Evolutionary conservation across 2,329 filamentous ascomycete genomes (phyloP).

Genomic region (Epichloe festucae): DNA sequence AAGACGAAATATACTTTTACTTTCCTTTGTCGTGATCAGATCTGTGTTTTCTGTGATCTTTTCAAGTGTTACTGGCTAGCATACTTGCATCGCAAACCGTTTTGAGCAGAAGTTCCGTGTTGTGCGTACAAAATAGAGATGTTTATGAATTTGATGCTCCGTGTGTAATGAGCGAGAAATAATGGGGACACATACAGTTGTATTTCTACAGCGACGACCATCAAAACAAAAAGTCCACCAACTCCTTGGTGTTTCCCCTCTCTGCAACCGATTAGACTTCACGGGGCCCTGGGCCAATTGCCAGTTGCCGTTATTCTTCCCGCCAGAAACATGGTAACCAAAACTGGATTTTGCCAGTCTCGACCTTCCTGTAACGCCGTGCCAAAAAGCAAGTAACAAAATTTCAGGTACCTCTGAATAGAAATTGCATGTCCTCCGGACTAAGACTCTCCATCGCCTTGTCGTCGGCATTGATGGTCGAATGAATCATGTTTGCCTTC

Average conservation of each 20-base stretch:
- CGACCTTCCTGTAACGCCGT: background rate
- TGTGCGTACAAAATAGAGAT: too few species aligned
- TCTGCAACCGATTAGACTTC: too few species aligned
- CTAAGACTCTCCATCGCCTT: constrained; percentile 82
- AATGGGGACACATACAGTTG: background rate
- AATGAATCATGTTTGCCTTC: constrained; percentile 96
- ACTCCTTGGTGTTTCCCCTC: background rate
- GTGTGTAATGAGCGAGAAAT: background rate
- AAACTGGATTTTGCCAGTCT: too few species aligned
- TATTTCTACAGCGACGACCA: background rate
- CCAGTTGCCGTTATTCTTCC: background rate
- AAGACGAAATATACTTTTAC: background rate
- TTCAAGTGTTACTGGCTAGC: too few species aligned
- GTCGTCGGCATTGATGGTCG: constrained; percentile 89
- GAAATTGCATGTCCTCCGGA: constrained; percentile 91
- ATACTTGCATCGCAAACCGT: too few species aligned
- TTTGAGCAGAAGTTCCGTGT: too few species aligned
- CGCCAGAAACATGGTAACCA: background rate
- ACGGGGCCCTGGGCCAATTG: too few species aligned
- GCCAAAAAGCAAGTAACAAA: background rate
- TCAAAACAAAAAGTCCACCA: background rate
- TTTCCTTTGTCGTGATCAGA: background rate
- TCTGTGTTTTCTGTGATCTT: too few species aligned
- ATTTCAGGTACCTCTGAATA: constrained; percentile 59
- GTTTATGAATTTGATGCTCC: too few species aligned